phyloP scores from a whole-genome alignment of 352 stramenopile species.

The Pythium rishiriense region DNA sequence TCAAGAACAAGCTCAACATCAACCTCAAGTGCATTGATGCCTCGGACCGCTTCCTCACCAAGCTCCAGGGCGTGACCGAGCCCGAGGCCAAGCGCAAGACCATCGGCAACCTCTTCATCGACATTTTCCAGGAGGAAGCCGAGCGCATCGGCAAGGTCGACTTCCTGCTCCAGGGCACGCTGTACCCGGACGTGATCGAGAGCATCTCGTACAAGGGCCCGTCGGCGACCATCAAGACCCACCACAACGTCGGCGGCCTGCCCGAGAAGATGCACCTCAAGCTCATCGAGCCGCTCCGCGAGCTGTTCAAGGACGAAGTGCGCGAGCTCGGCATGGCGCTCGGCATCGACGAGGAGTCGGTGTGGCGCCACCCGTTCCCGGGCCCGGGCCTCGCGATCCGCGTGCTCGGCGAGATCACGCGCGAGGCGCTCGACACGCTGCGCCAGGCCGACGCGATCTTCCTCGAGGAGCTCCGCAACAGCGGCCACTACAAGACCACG shows the following conservation, averaged over 20 bases:
- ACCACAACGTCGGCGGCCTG: slow-evolving; percentile 99
- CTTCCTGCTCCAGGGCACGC: slow-evolving; percentile 97
- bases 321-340: slow-evolving; percentile 96
- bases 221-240: slow-evolving; percentile 99
- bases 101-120: slow-evolving; percentile 99
- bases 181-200: slow-evolving; percentile 99
- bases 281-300: slow-evolving; percentile 98
- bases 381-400: slow-evolving; percentile 98
- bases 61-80: slow-evolving; percentile 94
- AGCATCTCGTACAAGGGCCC: slow-evolving; percentile 98
- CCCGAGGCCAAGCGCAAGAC: slow-evolving; percentile 99
- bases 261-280: slow-evolving; percentile 98
- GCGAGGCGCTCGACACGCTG: slow-evolving; percentile 94
- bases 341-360: slow-evolving; percentile 96
- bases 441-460: slow-evolving; percentile 98
- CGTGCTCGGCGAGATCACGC: slow-evolving; percentile 96
- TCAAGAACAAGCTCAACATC: slow-evolving; percentile 92
- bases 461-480: slow-evolving; percentile 96
- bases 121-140: slow-evolving; percentile 96
- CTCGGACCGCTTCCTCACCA: slow-evolving; percentile 94
- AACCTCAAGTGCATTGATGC: slow-evolving; percentile 98
- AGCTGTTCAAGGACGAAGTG: slow-evolving; percentile 99
- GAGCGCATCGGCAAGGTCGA: slow-evolving; percentile 86
- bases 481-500: slow-evolving; percentile 98
- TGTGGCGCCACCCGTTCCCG: slow-evolving; percentile 99